Base-by-base conservation (phyloP, 768 basidiomycete genomes). In the Lentinus tigrinus region DNA sequence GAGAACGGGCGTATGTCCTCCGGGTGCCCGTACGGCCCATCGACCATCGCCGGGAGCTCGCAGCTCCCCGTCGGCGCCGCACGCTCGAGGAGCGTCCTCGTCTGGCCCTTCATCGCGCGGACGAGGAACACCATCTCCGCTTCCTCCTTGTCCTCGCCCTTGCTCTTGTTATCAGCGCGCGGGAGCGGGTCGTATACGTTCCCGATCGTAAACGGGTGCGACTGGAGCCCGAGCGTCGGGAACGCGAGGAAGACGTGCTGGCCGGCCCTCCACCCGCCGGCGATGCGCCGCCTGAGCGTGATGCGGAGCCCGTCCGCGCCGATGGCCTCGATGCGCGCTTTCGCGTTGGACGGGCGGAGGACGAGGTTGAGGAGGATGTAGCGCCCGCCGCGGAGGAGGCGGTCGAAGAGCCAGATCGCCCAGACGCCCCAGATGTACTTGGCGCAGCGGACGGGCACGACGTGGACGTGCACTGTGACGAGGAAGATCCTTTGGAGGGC, bases 41-140 rank as follows among this genome's bases (percentile, higher is more conserved):
- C 75, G 14, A 79, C 57, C 63, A 63, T 47, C 57, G 71, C 60
- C 23, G 71, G 69, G 4, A 73, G 73, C 17, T 63, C 53, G 21
- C 72, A 67, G 6, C 48, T 58, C 9, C 67, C 64, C 37, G 63
- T 59, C 14, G 34, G 44, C 21, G 36, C 27, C 24, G 55, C 52
- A 19, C 51, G 61, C 13, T 62, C 67, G 11, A 59, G 23, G 17
- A 73, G 67, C 27, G 64, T 63, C 61, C 67, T 66, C 16, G 84
- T 84, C 69, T 84, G 79, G 0, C 84, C 84, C 57, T 75, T 74
- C 58, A 78, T 70, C 24, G 77, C 78, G 43, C 81, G 74, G 58
- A 85, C 74, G 60, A 85, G 72, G 63, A 84, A 83, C n/a, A 77
- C 73, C n/a, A 82, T 70, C 51, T 81, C 73, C 52, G 70, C 75